Conservation (phyloP, 768 basidiomycete species). For the Phanerodontia chrysosporium region DNA sequence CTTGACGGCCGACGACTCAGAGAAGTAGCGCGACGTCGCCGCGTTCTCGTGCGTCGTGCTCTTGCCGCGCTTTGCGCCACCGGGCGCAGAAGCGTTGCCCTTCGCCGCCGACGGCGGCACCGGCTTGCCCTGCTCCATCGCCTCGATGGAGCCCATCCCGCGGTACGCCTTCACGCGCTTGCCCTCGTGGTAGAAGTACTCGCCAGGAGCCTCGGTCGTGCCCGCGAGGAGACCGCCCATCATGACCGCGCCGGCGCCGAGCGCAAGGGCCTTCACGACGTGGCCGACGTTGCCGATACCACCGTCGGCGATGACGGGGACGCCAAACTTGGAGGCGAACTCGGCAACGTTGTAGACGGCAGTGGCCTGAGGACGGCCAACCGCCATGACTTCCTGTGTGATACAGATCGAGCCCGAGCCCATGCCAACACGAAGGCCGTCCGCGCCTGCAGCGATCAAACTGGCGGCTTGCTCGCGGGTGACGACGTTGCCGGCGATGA, state of each 20-base stretch:
- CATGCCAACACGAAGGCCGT: constrained; percentile 96
- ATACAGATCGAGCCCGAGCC: constrained; percentile 98
- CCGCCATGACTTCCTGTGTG: constrained; percentile 99
- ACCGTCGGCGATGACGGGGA: constrained; percentile 96
- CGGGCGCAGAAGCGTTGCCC: constrained; percentile 13
- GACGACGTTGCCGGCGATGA: constrained; percentile 97
- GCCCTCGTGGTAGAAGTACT: constrained; percentile 99
- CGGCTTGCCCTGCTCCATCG: constrained; percentile 78
- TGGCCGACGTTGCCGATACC: constrained; percentile 95
- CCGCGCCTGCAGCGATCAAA: constrained; percentile 91
- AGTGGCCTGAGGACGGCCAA: constrained; percentile 95
- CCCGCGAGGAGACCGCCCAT: constrained; percentile 97
- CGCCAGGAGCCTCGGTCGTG: constrained; percentile 94
- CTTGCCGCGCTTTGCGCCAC: constrained; percentile 39
- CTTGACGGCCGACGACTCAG: constrained; percentile 87
- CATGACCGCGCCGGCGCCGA: constrained; percentile 97
- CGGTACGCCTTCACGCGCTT: constrained; percentile 98
- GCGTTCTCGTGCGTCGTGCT: constrained; percentile 73
- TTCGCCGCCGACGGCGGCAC: constrained; percentile 26
- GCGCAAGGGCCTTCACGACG: constrained; percentile 91
- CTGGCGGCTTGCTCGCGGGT: constrained; percentile 95
- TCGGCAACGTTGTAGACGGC: constrained; percentile 97
- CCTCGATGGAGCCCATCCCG: constrained; percentile 81
- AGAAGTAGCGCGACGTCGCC: constrained; percentile 94
- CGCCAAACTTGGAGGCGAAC: constrained; percentile 88